A percentile compares a stretch with the other conserved stretches of the same genome.
phyloP scores from a whole-genome alignment of 495 filamentous ascomycete species.

The Lasiosphaeria ovina region DNA sequence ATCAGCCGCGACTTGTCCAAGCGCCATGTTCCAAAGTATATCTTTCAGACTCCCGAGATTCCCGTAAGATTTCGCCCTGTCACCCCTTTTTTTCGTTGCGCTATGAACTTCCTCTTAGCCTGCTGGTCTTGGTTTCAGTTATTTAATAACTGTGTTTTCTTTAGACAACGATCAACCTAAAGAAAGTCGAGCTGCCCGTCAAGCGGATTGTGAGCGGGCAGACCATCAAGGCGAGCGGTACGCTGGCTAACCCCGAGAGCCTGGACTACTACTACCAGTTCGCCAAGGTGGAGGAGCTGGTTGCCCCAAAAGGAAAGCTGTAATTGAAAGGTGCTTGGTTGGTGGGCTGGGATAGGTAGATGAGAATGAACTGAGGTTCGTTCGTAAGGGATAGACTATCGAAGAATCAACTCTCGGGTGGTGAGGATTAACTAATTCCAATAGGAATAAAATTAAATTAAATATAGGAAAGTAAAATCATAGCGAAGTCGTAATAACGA shows the following conservation, averaged over 20 bases:
- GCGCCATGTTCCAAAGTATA: slow-evolving; percentile 72
- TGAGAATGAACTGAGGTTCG: no score
- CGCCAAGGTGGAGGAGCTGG: slow-evolving; percentile 69
- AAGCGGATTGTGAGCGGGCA: slow-evolving; percentile 81
- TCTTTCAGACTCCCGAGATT: slow-evolving; percentile 78
- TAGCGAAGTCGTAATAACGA: no score
- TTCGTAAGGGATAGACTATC: no score
- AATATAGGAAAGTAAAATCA: no score
- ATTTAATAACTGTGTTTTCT: slow-evolving; percentile 3
- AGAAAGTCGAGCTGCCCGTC: slow-evolving; percentile 82
- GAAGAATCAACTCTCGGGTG: no score
- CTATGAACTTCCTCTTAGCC: not conserved
- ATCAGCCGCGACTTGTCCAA: slow-evolving; percentile 64
- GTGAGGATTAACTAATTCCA: no score
- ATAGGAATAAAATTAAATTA: no score
- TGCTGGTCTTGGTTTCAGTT: not conserved
- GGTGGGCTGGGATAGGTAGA: not conserved
- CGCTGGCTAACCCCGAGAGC: slow-evolving; percentile 71
- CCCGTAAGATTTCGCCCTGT: slow-evolving; percentile 54
- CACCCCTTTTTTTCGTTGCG: not conserved
- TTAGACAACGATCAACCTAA: slow-evolving; percentile 77
- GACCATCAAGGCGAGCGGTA: slow-evolving; percentile 71
- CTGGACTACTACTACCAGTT: slow-evolving; percentile 79
- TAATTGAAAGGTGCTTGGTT: slow-evolving; percentile 5
- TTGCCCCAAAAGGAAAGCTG: slow-evolving; percentile 32